A percentile compares a stretch with the other conserved stretches of the same genome.
Evolutionary conservation across 139 green algal genomes (phyloP).

Genomic region (Eudorina sp.): DNA sequence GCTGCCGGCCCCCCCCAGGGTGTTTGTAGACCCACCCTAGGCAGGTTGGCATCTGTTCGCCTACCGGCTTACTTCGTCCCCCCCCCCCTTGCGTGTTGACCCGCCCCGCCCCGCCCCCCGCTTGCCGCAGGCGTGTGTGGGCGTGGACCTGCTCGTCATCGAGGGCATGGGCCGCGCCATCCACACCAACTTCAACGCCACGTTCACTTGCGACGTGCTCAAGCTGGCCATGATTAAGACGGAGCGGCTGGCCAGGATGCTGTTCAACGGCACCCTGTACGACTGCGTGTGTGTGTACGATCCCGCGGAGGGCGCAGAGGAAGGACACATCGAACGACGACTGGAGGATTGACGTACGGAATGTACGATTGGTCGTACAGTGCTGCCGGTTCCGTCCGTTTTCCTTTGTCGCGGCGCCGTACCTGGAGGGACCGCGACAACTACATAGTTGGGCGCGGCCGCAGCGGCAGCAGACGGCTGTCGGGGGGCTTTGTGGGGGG

Average conservation of each 20-base stretch:
- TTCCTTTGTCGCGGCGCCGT: too few species aligned
- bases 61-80: neutral
- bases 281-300: slow-evolving; percentile 91
- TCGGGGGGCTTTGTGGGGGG: too few species aligned
- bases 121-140: slow-evolving; percentile 79
- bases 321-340: neutral
- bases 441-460: too few species aligned
- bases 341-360: too few species aligned
- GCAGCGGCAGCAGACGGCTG: too few species aligned
- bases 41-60: neutral
- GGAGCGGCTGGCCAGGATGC: slow-evolving; percentile 80
- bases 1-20: too few species aligned
- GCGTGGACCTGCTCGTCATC: slow-evolving; percentile 95
- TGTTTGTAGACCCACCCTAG: too few species aligned
- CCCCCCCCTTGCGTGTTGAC: neutral
- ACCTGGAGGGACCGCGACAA: too few species aligned
- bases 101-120: slow-evolving; percentile 44
- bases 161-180: slow-evolving; percentile 97
- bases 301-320: neutral
- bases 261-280: slow-evolving; percentile 92
- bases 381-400: too few species aligned
- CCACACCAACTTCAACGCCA: slow-evolving; percentile 86
- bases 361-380: too few species aligned
- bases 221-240: slow-evolving; percentile 99
- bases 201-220: slow-evolving; percentile 88